Evolutionary conservation across 176 grass and related monocot species (phyloP).

Genomic region (Metroxylon sagu): DNA sequence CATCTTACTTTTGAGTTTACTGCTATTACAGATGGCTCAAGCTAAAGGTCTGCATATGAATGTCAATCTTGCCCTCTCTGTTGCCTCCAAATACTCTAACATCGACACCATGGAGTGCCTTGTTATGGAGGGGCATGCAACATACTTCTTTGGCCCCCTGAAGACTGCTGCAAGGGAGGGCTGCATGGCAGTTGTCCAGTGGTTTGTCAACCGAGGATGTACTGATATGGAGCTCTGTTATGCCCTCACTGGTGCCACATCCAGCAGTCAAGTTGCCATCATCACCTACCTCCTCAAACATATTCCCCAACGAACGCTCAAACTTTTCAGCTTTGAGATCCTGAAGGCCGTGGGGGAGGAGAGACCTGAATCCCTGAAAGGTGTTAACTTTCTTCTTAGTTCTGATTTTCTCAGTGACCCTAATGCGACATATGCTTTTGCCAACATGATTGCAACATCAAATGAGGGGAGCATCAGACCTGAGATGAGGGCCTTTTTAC

Average conservation of each 20-base stretch:
- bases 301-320: slow-evolving; percentile 65
- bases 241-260: slow-evolving; percentile 75
- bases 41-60: slow-evolving; percentile 84
- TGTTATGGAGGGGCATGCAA: slow-evolving; percentile 59
- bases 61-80: slow-evolving; percentile 78
- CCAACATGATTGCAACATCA: slow-evolving; percentile 37
- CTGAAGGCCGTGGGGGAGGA: slow-evolving; percentile 80
- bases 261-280: slow-evolving; percentile 47
- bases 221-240: slow-evolving; percentile 93
- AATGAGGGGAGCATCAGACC: slow-evolving; percentile 14
- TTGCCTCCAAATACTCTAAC: slow-evolving; percentile 73
- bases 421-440: slow-evolving; percentile 44
- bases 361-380: slow-evolving; percentile 37
- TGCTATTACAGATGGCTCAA: slow-evolving; percentile 61
- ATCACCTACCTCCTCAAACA: slow-evolving; percentile 66
- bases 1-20: too few relatives aligned
- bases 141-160: slow-evolving; percentile 66
- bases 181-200: slow-evolving; percentile 64
- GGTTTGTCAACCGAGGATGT: slow-evolving; percentile 78
- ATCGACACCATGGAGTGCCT: slow-evolving; percentile 81
- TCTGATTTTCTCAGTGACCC: slow-evolving; percentile 57
- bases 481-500: slow-evolving; percentile 49
- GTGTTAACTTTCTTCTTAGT: slow-evolving; percentile 63
- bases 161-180: slow-evolving; percentile 82
- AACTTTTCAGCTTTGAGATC: slow-evolving; percentile 64